Percentiles rank a stretch among this genome's conserved stretches.
Evolutionary conservation across 2,329 filamentous ascomycete species (phyloP).

Genomic region (Tolypocladium tropicale): DNA sequence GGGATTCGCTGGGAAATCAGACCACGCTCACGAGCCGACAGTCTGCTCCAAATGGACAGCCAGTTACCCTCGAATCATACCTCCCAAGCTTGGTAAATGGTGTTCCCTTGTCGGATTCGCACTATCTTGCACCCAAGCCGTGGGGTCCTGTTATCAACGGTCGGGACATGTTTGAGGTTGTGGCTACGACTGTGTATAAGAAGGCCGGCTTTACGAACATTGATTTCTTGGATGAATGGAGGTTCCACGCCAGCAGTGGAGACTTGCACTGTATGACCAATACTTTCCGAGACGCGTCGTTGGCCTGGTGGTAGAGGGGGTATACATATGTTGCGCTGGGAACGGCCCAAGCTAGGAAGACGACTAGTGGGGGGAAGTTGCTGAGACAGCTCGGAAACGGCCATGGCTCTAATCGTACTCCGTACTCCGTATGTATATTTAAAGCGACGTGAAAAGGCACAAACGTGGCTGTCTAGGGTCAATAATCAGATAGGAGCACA

Average conservation of each 20-base stretch:
- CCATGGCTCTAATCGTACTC: no score
- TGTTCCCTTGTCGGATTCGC: slow-evolving; percentile 6
- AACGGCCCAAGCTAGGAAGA: neutral
- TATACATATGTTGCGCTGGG: neutral
- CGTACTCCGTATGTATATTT: no score
- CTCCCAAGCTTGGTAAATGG: slow-evolving; percentile 12
- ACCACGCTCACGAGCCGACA: neutral
- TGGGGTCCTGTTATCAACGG: slow-evolving; percentile 15
- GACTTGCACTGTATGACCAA: slow-evolving; percentile 18
- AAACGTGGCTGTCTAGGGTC: no score
- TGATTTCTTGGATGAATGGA: neutral
- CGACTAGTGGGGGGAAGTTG: neutral
- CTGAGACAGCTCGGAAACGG: neutral
- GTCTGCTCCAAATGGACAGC: neutral
- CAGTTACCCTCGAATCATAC: slow-evolving; percentile 5
- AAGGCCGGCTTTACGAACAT: slow-evolving; percentile 13
- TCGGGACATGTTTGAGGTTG: slow-evolving; percentile 13
- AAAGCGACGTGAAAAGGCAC: no score
- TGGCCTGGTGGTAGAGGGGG: slow-evolving; percentile 6
- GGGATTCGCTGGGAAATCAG: neutral
- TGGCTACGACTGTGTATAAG: slow-evolving; percentile 8
- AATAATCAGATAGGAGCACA: no score
- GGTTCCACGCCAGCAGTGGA: slow-evolving; percentile 10
- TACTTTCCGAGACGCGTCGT: slow-evolving; percentile 4
- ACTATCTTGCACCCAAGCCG: slow-evolving; percentile 12